Base-by-base conservation (phyloP, 2,329 filamentous ascomycete species). In the Sphaerulina musiva region DNA sequence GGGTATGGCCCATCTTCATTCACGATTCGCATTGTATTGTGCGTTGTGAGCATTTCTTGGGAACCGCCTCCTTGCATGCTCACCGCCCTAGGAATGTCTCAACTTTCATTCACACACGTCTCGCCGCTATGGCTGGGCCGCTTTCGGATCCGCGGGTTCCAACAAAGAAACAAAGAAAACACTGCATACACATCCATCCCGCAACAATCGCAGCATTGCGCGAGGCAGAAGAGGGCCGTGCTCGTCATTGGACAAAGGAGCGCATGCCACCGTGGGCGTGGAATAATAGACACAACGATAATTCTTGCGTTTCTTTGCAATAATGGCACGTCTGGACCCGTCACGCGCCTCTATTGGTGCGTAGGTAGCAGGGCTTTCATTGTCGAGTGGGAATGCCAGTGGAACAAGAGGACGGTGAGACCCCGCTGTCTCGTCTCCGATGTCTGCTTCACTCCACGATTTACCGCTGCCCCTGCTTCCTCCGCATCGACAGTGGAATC, bases 141-240 rank as follows among this genome's bases (percentile, higher is more conserved):
- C 55, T 63, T 67, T 62, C 67, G 66, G 66, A 57, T 56, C 57
- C 56, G 58, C 58, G 59, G 56, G 61, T 53, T 58, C 63, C 61
- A 62, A 66, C 64, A 62, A 69, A 68, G 66, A 64, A 69, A 67
- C 64, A 68, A 69, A 69, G 66, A 67, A 67, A 65, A 60, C 46
- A 47, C 46, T 50, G 53, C 51, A 56, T 26, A 32, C 45, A 55
- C 52, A 48, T 64, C 62, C 56, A 62, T 57, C 62, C 62, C 61
- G 59, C 60, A 62, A 68, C 64, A 67, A 67, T 67, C 61, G 62
- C 61, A 63, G 61, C 56, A 60, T 56, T 59, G 55, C 58, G 56
- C 54, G 56, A 63, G 50, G 55, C 49, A 53, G 53, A 53, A 57
- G 56, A 51, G 53, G 61, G 51, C 63, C 59, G 60, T 61, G 62